Evolutionary conservation across 148 eudicot species (phyloP).

Genomic region (Oxyria digyna): DNA sequence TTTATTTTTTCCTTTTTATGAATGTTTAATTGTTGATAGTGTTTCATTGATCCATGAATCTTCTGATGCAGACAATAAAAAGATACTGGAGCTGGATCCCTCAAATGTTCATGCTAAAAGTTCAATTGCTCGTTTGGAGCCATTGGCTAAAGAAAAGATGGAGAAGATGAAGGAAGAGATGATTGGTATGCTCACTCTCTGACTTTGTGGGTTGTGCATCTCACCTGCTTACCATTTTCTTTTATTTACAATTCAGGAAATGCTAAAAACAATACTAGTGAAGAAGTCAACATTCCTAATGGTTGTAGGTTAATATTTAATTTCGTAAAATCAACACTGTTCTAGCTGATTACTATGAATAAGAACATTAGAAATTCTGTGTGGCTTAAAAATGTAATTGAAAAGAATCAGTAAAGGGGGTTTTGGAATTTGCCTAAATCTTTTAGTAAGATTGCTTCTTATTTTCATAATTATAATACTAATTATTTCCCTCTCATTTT

Average conservation of each 20-base stretch:
- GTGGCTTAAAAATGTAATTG: too few species aligned
- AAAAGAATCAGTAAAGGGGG: too few species aligned
- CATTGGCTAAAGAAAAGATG: slow-evolving; percentile 75
- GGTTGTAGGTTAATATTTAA: too few species aligned
- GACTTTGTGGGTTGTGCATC: neutral
- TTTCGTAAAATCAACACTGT: neutral
- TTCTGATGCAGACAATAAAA: slow-evolving; percentile 48
- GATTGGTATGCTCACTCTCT: slow-evolving; percentile 42
- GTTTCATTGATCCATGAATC: neutral
- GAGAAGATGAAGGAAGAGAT: slow-evolving; percentile 98
- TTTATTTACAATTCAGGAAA: neutral
- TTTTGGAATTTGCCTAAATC: too few species aligned
- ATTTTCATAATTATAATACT: too few species aligned
- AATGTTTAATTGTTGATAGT: neutral
- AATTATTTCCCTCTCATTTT: neutral
- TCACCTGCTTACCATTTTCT: neutral
- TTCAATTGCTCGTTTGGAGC: slow-evolving; percentile 68
- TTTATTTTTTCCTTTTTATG: neutral
- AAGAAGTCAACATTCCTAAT: too few species aligned
- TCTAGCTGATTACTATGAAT: neutral
- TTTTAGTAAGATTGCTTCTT: too few species aligned
- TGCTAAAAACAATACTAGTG: too few species aligned
- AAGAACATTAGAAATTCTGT: neutral
- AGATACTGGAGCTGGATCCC: slow-evolving; percentile 74
- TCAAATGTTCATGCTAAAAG: slow-evolving; percentile 72